A percentile compares a stretch with the other conserved stretches of the same genome.
These are phyloP conservation scores for Exophiala sp. DNA, from an alignment of 2,329 filamentous ascomycete species.

Conservation along the genomic window DNA sequence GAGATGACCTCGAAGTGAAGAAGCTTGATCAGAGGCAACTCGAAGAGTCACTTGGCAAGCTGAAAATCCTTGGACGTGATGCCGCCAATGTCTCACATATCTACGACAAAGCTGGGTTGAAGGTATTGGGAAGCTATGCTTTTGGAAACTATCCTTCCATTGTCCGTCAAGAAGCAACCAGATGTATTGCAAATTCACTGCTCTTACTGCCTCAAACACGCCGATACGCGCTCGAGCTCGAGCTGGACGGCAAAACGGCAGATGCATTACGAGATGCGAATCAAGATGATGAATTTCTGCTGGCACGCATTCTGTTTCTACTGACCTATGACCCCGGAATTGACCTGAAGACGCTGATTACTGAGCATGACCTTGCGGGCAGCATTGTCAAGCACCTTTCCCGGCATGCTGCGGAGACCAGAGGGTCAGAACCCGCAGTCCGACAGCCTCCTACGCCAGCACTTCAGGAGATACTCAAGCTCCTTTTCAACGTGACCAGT, in stretches of 20 bases:
- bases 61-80: constrained; percentile 74
- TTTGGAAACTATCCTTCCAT: constrained; percentile 60
- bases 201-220: constrained; percentile 62
- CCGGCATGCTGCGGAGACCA: constrained; percentile 60
- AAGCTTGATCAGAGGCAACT: constrained; percentile 40
- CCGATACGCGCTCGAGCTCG: constrained; percentile 66
- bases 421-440: constrained; percentile 41
- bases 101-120: constrained; percentile 73
- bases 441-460: constrained; percentile 60
- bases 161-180: constrained; percentile 67
- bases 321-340: constrained; percentile 70
- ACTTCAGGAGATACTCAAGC: constrained; percentile 73
- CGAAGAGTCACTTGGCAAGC: constrained; percentile 48
- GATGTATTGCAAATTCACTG: constrained; percentile 80
- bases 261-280: constrained; percentile 64
- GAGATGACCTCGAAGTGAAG: constrained; percentile 55
- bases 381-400: constrained; percentile 63
- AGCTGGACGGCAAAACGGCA: constrained; percentile 62
- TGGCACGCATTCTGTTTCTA: constrained; percentile 71
- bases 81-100: constrained; percentile 70
- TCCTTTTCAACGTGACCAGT: constrained; percentile 83
- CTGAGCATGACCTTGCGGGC: constrained; percentile 60
- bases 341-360: constrained; percentile 59
- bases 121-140: constrained; percentile 64
- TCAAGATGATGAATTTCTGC: constrained; percentile 79